Percentiles rank a stretch among this genome's conserved stretches.
phyloP scores from a whole-genome alignment of 2,329 filamentous ascomycete genomes.

The Ceratocystis ficicola region DNA sequence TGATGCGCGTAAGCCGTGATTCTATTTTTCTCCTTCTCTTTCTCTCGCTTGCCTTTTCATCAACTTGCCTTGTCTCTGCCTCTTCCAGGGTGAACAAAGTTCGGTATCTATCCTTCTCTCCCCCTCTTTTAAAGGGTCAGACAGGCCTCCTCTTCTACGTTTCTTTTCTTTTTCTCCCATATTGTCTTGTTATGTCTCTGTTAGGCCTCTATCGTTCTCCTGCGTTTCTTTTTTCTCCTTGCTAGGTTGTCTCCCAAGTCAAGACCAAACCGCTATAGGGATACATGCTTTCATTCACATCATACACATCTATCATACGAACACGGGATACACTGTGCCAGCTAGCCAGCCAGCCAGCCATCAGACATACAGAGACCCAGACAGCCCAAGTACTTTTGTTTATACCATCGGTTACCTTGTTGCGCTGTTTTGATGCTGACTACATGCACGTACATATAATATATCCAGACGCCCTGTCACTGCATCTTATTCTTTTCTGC shows the following conservation, averaged over 20 bases:
- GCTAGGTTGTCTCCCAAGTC: neutral
- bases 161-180: no score
- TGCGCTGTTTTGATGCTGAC: no score
- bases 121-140: no score
- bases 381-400: conserved; percentile 4
- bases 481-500: neutral
- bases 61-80: no score
- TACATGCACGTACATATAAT: neutral
- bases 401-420: neutral
- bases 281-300: neutral
- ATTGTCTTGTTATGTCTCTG: no score
- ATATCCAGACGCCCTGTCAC: neutral
- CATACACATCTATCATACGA: neutral
- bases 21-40: neutral
- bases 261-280: neutral
- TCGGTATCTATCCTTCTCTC: no score
- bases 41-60: no score
- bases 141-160: no score
- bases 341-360: no score
- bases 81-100: no score
- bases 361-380: neutral
- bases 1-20: neutral
- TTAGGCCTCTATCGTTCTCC: neutral
- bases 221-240: neutral
- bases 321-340: conserved; percentile 5